phyloP scores from a whole-genome alignment of 768 basidiomycete species.

The Psilocybe sp. region DNA sequence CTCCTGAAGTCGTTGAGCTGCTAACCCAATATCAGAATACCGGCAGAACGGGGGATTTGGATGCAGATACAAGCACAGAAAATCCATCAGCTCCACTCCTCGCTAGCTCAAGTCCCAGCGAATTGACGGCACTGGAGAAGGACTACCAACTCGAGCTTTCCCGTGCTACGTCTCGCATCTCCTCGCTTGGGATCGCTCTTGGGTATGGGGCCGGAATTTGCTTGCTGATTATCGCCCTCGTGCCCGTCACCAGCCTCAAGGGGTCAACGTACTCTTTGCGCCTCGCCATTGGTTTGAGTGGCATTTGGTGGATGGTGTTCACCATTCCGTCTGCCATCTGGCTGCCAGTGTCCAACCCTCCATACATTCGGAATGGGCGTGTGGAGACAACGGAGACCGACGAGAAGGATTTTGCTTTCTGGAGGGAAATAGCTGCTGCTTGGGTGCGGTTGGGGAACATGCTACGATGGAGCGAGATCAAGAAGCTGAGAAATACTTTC shows the following conservation, averaged over 20 bases:
- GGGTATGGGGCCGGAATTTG: slow-evolving; percentile 85
- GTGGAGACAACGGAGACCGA: slow-evolving; percentile 15
- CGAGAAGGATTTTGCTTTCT: slow-evolving; percentile 39
- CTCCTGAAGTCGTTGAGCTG: slow-evolving; percentile 52
- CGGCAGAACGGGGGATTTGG: slow-evolving; percentile 12
- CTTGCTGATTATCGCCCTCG: slow-evolving; percentile 65
- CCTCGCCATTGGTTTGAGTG: slow-evolving; percentile 81
- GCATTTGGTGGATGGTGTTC: slow-evolving; percentile 85
- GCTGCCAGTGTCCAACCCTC: slow-evolving; percentile 46
- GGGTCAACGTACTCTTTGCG: slow-evolving; percentile 79
- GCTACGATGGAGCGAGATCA: slow-evolving; percentile 72
- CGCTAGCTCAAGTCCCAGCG: slow-evolving; percentile 9
- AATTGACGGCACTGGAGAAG: slow-evolving; percentile 22
- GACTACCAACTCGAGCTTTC: slow-evolving; percentile 62
- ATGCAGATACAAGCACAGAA: slow-evolving; percentile 19
- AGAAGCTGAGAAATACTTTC: slow-evolving; percentile 79
- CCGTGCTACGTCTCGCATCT: slow-evolving; percentile 77
- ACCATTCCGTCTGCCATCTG: slow-evolving; percentile 76
- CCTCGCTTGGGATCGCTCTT: slow-evolving; percentile 80
- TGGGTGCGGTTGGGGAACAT: slow-evolving; percentile 78
- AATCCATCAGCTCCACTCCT: slow-evolving; percentile 39
- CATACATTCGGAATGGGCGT: slow-evolving; percentile 3
- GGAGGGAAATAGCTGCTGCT: slow-evolving; percentile 55
- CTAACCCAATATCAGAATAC: slow-evolving; percentile 24
- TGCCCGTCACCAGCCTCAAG: slow-evolving; percentile 72